These are phyloP conservation scores for Trypanosoma avium DNA, from an alignment of 208 protist species.

Conservation along the genomic window DNA sequence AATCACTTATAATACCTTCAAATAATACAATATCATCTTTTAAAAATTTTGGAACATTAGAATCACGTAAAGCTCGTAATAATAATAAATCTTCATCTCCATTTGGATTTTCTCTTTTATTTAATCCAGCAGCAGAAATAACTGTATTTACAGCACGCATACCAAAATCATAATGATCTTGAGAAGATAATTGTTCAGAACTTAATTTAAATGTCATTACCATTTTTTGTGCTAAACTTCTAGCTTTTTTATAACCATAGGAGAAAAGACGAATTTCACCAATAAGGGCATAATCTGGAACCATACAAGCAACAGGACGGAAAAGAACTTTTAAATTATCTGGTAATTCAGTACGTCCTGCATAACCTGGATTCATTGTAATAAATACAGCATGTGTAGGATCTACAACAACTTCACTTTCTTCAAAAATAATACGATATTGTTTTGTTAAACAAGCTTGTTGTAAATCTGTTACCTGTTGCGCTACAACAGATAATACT, in stretches of 20 bases:
- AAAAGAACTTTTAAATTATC: conserved; percentile 99
- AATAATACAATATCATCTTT: conserved; percentile 94
- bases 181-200: conserved; percentile 97
- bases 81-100: conserved; percentile 95
- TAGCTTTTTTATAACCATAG: conserved; percentile 97
- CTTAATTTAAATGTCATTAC: conserved; percentile 98
- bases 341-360: conserved; percentile 97
- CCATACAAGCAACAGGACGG: conserved; percentile 98
- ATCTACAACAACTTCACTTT: conserved; percentile 93
- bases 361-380: conserved; percentile 99
- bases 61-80: conserved; percentile 95
- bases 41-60: conserved; percentile 98
- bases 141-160: conserved; percentile 99
- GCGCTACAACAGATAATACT: conserved; percentile 96
- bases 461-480: conserved; percentile 96
- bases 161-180: conserved; percentile 99
- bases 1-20: conserved; percentile 97
- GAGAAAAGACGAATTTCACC: conserved; percentile 98
- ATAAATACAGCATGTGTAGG: conserved; percentile 96
- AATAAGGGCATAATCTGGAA: conserved; percentile 99
- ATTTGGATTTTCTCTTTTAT: conserved; percentile 92
- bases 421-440: conserved; percentile 94
- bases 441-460: conserved; percentile 91
- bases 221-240: conserved; percentile 96
- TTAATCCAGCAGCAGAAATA: conserved; percentile 96